Percentiles rank a stretch among this genome's conserved stretches.
Conservation (phyloP, 805 yeast genomes). For the Starmerella tilneyi region DNA sequence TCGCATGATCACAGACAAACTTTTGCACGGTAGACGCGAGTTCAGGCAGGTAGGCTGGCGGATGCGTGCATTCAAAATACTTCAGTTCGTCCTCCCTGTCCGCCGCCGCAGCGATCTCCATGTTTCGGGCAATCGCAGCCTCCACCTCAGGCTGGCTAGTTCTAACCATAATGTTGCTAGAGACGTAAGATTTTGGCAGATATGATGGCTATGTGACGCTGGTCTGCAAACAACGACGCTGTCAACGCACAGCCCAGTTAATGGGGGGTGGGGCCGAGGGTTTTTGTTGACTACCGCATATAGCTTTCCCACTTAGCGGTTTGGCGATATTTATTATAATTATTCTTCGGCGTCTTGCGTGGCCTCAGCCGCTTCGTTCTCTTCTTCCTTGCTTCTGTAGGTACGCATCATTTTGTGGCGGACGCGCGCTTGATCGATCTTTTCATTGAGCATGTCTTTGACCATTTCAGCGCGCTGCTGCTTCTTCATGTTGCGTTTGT, state of each 20-base stretch:
- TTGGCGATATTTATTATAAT: no score
- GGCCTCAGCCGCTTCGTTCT: conserved; percentile 3
- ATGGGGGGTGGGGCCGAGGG: conserved; percentile 4
- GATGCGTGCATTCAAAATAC: conserved; percentile 60
- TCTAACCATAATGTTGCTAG: conserved; percentile 2
- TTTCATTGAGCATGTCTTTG: conserved; percentile 26
- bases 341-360: background rate
- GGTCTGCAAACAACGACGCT: no score
- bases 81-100: conserved; percentile 65
- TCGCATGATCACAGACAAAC: conserved; percentile 50
- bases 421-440: conserved; percentile 26
- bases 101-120: conserved; percentile 63
- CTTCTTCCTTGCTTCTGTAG: conserved; percentile 22
- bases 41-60: conserved; percentile 64
- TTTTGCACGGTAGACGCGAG: conserved; percentile 46
- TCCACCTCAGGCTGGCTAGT: conserved; percentile 12
- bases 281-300: no score
- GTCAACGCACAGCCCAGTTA: no score
- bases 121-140: conserved; percentile 67
- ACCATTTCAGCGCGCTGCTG: conserved; percentile 23
- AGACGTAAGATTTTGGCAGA: no score
- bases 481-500: conserved; percentile 18
- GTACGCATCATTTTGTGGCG: conserved; percentile 24
- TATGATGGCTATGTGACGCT: no score
- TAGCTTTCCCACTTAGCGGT: no score